Evolutionary conservation across 176 grass and related monocot species (phyloP), one percentile per base, ranked within the genome.

Genomic region (Pontederia paniculata): DNA sequence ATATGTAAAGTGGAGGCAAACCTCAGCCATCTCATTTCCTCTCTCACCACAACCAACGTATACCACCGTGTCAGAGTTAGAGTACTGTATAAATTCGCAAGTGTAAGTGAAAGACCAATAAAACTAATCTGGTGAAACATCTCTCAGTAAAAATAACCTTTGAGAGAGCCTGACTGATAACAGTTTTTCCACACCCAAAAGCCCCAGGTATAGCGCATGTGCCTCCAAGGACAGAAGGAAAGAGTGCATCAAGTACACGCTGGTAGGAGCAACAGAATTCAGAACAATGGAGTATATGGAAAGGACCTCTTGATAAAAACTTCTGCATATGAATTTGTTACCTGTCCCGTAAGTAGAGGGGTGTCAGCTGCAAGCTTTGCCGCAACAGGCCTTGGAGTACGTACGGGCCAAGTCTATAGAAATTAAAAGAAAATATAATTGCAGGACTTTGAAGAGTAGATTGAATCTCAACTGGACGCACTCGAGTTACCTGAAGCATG

Each of bases 121-220:
- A 1, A 12, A 69, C 54, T 28, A 31, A 52, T 0, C 2, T 54
- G 4, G 25, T 44, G 65, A 50, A 73, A 69, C 57, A 45, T 8
- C 48, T 23, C 37, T 42, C 45, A 13, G 60, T 28, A 10, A n/a
- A 62, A 12, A 48, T 73, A 37, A 95, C 89, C 89, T 95, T 95
- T 20, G 89, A 95, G 63, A 95, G 89, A 65, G 89, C 89, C 69
- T 95, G 84, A 73, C 84, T 95, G 74, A 95, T 95, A 65, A 95
- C 84, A 79, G 89, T 95, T 82, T 95, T 95, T 57, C 89, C 81
- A 50, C 89, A 95, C 48, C 89, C 89, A 85, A 95, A 88, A 48
- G 84, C 89, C 69, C 89, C 89, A 62, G 84, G 84, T 79, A 91
- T 91, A 74, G 78, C 87, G 71, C 87, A 91, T 59, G 87, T 91